These are phyloP conservation scores for Aureobasidium uvarum DNA, from an alignment of 2,329 filamentous ascomycete species.

Conservation along the genomic window DNA sequence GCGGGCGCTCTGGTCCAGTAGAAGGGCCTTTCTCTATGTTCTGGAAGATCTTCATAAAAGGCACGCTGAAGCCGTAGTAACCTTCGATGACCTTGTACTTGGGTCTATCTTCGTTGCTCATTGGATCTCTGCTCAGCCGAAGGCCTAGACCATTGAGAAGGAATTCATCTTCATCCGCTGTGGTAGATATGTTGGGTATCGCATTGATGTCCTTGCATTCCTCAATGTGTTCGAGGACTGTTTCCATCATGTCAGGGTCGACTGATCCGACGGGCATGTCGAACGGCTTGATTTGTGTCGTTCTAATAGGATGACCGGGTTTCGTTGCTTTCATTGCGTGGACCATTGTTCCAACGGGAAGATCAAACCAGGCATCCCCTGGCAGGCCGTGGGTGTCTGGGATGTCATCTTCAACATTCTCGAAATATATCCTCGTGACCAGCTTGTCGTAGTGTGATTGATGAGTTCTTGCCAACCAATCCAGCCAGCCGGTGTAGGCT, in stretches of 20 bases:
- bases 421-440: background rate
- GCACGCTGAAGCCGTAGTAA: conserved; percentile 28
- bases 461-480: conserved; percentile 15
- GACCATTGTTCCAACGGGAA: conserved; percentile 24
- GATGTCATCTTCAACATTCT: background rate
- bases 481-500: conserved; percentile 22
- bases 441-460: background rate
- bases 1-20: background rate
- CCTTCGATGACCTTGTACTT: conserved; percentile 26
- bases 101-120: background rate
- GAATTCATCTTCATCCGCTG: background rate
- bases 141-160: conserved; percentile 29
- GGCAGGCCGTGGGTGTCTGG: conserved; percentile 24
- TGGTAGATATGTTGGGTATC: conserved; percentile 19
- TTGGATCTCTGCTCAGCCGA: conserved; percentile 1
- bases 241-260: conserved; percentile 26
- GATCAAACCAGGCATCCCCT: conserved; percentile 27
- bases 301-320: conserved; percentile 13
- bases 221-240: conserved; percentile 24
- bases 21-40: background rate
- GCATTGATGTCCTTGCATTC: conserved; percentile 23
- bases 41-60: conserved; percentile 25
- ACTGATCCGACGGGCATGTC: background rate
- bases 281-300: conserved; percentile 23
- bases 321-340: conserved; percentile 11